Base-by-base conservation (phyloP, 2,329 filamentous ascomycete species). In the Monascus ruber region DNA sequence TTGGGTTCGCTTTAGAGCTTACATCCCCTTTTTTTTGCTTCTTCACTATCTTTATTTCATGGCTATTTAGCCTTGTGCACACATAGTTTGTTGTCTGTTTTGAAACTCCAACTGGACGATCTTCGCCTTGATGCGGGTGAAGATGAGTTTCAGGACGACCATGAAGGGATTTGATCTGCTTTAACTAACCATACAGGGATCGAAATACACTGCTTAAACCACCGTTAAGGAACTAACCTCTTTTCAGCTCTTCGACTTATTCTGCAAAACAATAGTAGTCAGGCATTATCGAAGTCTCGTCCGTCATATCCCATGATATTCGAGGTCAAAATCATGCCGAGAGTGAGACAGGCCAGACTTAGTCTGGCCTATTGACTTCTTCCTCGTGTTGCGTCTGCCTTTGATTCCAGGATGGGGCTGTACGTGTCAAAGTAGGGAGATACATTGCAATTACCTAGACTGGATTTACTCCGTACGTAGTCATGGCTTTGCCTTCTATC, bases 251-350 rank as follows among this genome's bases (percentile, higher is more conserved):
- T 17, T 17, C 17, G 17, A 17, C 17, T 3, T 17, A 17, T 17
- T 17, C 17, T 17, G 17, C 17, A 17, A 17, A 17, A 35, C 7
- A 29, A 17, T 33, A 26, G 31, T 26, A 45, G 37, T 26, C 43
- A 37, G 63, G 63, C 63, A 64, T 54, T 50, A 59, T 66, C 63
- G 63, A 66, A 66, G 63, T 59, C 62, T 66, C 55, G 58, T 65
- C 47, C 47, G 50, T 63, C 60, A 55, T 51, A 47, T 46, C 50
- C 55, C 53, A 60, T 62, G 62, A 59, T 59, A 54, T 55, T 61
- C 55, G 63, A 65, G 63, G 63, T 66, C 63, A 66, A 66, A 62
- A 55, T 54, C 44, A 48, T 66, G 63, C 63, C 63, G 44, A 66
- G 31, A 65, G 45, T 46, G 48, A 65, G 45, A 47, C 44, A 46